Percentiles rank a stretch among this genome's conserved stretches.
Conservation (phyloP, 352 stramenopile genomes). For the Phytopythium chamaehyphon region DNA sequence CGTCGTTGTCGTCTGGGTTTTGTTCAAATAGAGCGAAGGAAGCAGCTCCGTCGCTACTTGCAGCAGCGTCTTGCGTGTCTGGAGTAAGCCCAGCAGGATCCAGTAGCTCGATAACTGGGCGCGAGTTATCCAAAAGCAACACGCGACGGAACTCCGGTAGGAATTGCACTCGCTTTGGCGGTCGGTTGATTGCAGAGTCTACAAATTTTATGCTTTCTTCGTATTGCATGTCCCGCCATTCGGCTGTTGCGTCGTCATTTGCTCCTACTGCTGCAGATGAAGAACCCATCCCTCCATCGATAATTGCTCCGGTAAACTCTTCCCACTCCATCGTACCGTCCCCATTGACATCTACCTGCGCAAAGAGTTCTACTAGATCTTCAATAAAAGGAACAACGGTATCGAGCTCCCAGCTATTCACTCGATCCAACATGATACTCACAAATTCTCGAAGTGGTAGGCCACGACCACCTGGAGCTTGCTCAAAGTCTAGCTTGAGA, state of each 20-base stretch:
- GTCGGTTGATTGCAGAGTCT: constrained; percentile 43
- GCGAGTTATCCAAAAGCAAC: constrained; percentile 56
- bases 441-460: constrained; percentile 65
- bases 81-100: constrained; percentile 43
- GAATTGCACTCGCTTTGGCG: constrained; percentile 56
- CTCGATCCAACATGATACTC: constrained; percentile 63
- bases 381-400: constrained; percentile 62
- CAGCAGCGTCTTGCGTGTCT: constrained; percentile 18
- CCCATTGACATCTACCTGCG: constrained; percentile 72
- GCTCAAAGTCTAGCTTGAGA: constrained; percentile 71
- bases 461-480: constrained; percentile 25
- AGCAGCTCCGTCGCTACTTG: neutral
- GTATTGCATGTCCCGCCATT: constrained; percentile 69
- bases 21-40: neutral
- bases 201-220: constrained; percentile 55
- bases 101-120: constrained; percentile 65
- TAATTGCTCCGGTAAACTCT: constrained; percentile 79
- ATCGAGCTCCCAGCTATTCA: constrained; percentile 42
- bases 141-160: constrained; percentile 53
- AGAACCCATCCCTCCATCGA: constrained; percentile 70
- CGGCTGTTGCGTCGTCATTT: constrained; percentile 21
- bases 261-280: constrained; percentile 10
- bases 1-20: constrained; percentile 5
- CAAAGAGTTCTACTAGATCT: constrained; percentile 75
- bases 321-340: constrained; percentile 82